Conservation (phyloP, 1,139 yeast species). For the Yamadazyma buinensis region DNA sequence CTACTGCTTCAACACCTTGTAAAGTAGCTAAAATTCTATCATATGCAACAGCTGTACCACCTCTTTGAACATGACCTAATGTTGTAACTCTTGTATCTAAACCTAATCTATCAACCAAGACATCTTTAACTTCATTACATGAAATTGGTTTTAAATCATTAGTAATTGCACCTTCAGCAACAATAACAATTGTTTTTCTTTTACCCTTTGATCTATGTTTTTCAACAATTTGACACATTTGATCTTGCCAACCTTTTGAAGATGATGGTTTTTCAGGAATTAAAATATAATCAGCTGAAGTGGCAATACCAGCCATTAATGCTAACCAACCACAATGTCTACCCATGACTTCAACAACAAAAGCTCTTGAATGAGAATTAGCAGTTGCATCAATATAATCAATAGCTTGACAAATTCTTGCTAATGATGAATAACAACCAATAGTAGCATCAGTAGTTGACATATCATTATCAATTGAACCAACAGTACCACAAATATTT, state of each 20-base stretch:
- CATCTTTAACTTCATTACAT: slow-evolving; percentile 73
- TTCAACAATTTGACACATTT: slow-evolving; percentile 63
- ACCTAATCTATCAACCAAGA: slow-evolving; percentile 68
- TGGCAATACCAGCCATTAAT: slow-evolving; percentile 91
- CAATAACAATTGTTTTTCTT: slow-evolving; percentile 91
- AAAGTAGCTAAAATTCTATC: slow-evolving; percentile 88
- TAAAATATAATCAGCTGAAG: slow-evolving; percentile 91
- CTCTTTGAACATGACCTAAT: slow-evolving; percentile 96
- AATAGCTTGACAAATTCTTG: slow-evolving; percentile 87
- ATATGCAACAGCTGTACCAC: slow-evolving; percentile 94
- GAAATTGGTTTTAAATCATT: slow-evolving; percentile 77
- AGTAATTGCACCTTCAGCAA: slow-evolving; percentile 96
- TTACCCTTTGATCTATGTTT: slow-evolving; percentile 86
- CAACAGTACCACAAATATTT: slow-evolving; percentile 92
- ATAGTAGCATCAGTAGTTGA: slow-evolving; percentile 93
- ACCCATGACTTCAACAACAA: slow-evolving; percentile 98
- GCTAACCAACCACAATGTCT: slow-evolving; percentile 99
- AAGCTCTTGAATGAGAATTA: slow-evolving; percentile 93
- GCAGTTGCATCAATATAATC: slow-evolving; percentile 98
- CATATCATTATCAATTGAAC: slow-evolving; percentile 98
- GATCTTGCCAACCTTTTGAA: slow-evolving; percentile 72
- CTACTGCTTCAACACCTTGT: slow-evolving; percentile 97
- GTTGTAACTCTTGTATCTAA: slow-evolving; percentile 94
- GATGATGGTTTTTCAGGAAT: slow-evolving; percentile 79
- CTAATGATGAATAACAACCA: slow-evolving; percentile 92